Evolutionary conservation across 2,329 filamentous ascomycete genomes (phyloP).

Genomic region (Colletotrichum sp.): DNA sequence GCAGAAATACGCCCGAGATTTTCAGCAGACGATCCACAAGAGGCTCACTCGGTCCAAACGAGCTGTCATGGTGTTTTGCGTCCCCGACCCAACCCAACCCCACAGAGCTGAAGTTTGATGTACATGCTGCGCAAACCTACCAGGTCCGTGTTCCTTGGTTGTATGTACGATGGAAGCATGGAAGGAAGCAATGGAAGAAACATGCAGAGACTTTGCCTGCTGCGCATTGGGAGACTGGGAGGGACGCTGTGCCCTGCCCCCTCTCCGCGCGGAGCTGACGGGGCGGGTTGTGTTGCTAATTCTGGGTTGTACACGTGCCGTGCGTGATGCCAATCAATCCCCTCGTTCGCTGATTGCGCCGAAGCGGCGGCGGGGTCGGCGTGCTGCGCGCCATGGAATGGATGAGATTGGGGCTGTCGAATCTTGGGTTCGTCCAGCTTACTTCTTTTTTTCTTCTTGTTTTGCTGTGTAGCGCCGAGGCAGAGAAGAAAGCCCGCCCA

Average conservation of each 20-base stretch:
- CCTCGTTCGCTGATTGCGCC: neutral
- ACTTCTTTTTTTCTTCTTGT: neutral
- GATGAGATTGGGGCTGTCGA: neutral
- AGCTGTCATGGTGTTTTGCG: neutral
- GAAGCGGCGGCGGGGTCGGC: neutral
- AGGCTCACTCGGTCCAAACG: neutral
- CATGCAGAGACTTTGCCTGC: neutral
- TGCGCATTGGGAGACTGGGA: no score
- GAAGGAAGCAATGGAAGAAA: neutral
- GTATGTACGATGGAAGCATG: neutral
- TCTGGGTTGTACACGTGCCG: neutral
- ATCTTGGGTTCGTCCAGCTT: neutral
- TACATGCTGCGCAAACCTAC: neutral
- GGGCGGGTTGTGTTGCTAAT: neutral
- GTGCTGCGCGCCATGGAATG: neutral
- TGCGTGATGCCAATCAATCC: neutral
- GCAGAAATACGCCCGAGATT: neutral
- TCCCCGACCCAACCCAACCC: neutral
- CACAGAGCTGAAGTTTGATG: neutral
- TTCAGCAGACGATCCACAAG: neutral
- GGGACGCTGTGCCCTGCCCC: no score
- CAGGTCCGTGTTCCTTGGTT: neutral
- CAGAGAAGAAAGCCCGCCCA: neutral
- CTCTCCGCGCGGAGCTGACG: neutral
- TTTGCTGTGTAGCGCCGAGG: neutral